Base-by-base conservation (phyloP, 495 filamentous ascomycete species). In the Daldinia decipiens region DNA sequence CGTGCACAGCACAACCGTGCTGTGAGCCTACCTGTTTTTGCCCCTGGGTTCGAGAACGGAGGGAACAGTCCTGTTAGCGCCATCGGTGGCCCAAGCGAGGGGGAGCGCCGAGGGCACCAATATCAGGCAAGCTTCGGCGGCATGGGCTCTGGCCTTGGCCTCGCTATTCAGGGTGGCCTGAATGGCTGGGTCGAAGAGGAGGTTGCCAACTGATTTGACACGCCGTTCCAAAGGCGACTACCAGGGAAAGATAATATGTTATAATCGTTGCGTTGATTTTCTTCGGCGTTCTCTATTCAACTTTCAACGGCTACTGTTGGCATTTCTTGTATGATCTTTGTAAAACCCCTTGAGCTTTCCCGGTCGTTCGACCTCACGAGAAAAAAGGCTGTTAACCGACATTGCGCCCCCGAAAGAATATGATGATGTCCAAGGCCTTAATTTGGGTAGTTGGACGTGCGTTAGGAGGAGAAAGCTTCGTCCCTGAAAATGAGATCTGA, bases 1-100 rank as follows among this genome's bases (percentile, higher is more conserved):
- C 89, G 92, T 39, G 87, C 86, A 29, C 90, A 92, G 70, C 93
- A 97, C 79, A 91, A 88, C 73, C 90, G 93, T 32, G 92, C 93
- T 43, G 92, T 95, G 60, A 95, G 92, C 75, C 81, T 97, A 68
- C 93, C 93, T 0, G 93, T 82, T 5, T 82, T 87, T 47, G 84
- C 84, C 1, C 83, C 83, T 17, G 81, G 79, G 1, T 83, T 84
- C 50, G 82, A 85, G 78, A 85, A 85, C 52, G 83, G 83, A 29
- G 80, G 77, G 60, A 80, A 64, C 62, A 86, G 80, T 73, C 82
- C 82, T 7, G 79, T 79, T 63, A 82, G 80, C 62, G 74, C 79
- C 26, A 77, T 79, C 24, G 82, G 82, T 32, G 82, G 79, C 59
- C 66, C 62, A 19, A 75, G 73, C 58, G 80, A 81, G 24, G 79